Percentiles rank a stretch among this genome's conserved stretches.
Conservation (phyloP, 1,284 basidiomycete species). For the Boletus mariae region DNA sequence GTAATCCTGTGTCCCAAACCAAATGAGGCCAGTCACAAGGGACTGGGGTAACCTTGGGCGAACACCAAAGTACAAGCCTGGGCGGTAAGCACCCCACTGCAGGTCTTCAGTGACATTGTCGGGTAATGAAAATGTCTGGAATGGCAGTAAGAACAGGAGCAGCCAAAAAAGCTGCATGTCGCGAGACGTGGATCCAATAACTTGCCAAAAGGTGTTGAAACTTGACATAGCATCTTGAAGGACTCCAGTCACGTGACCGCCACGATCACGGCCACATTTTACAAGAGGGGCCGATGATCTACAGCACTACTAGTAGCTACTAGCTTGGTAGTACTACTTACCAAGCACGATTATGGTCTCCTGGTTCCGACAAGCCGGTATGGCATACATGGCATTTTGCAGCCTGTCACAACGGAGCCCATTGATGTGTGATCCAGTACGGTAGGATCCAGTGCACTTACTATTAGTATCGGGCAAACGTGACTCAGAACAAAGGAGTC, state of each 20-base stretch:
- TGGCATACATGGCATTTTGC: too few species aligned
- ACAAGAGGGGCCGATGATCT: too few species aligned
- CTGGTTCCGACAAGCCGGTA: too few species aligned
- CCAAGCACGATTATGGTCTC: too few species aligned
- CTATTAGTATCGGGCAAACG: too few species aligned
- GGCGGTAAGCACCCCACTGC: slow-evolving; percentile 90
- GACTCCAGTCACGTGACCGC: slow-evolving; percentile 8
- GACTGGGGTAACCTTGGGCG: slow-evolving; percentile 82
- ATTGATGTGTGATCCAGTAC: too few species aligned
- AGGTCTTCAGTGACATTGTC: slow-evolving; percentile 57
- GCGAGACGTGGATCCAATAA: neutral
- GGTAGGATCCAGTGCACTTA: too few species aligned
- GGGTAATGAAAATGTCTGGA: slow-evolving; percentile 12
- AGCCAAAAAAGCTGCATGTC: slow-evolving; percentile 29
- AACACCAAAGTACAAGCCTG: slow-evolving; percentile 91
- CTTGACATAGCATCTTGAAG: neutral
- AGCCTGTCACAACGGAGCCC: too few species aligned
- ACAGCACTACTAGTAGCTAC: too few species aligned
- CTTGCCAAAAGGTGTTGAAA: neutral
- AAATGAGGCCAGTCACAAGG: slow-evolving; percentile 87
- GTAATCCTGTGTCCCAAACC: slow-evolving; percentile 85
- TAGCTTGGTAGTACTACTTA: too few species aligned
- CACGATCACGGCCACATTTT: too few species aligned
- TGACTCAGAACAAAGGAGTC: neutral
- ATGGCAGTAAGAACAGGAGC: slow-evolving; percentile 27